Evolutionary conservation across 2,329 filamentous ascomycete species (phyloP).

Genomic region (Fusarium virguliforme): DNA sequence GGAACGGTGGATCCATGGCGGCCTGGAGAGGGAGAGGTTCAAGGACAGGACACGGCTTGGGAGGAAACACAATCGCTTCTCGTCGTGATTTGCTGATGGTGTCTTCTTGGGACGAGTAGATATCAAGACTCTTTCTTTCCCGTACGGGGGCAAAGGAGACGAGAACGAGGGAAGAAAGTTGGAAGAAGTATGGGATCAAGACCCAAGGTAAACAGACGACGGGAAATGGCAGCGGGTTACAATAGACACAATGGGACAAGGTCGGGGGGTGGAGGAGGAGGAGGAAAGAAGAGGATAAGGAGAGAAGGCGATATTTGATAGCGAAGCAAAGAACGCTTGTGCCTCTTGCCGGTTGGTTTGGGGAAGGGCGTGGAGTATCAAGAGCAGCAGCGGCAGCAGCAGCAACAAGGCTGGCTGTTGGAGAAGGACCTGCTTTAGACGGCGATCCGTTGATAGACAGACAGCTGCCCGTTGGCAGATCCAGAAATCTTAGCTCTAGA

Average conservation of each 20-base stretch:
- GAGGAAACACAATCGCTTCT: constrained; percentile 45
- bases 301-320: constrained; percentile 48
- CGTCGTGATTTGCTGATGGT: constrained; percentile 43
- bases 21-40: constrained; percentile 13
- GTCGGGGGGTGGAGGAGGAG: constrained; percentile 28
- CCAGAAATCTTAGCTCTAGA: constrained; percentile 41
- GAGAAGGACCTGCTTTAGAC: constrained; percentile 41
- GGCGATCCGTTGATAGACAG: constrained; percentile 48
- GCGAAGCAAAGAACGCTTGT: constrained; percentile 47
- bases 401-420: constrained; percentile 40
- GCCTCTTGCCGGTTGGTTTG: constrained; percentile 46
- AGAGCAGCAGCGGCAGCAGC: constrained; percentile 32
- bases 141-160: constrained; percentile 35
- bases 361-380: constrained; percentile 41
- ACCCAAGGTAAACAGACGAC: constrained; percentile 21
- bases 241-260: constrained; percentile 51
- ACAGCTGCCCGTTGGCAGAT: constrained; percentile 44
- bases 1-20: constrained; percentile 52
- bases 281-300: constrained; percentile 22
- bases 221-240: constrained; percentile 47
- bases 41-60: constrained; percentile 35
- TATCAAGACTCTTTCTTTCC: constrained; percentile 30
- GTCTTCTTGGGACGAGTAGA: constrained; percentile 36
- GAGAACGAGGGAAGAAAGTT: constrained; percentile 36
- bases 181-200: constrained; percentile 36